A percentile compares a stretch with the other conserved stretches of the same genome.
These are phyloP conservation scores for Chlorella sp. DNA, from an alignment of 139 green algal species.

Conservation along the genomic window DNA sequence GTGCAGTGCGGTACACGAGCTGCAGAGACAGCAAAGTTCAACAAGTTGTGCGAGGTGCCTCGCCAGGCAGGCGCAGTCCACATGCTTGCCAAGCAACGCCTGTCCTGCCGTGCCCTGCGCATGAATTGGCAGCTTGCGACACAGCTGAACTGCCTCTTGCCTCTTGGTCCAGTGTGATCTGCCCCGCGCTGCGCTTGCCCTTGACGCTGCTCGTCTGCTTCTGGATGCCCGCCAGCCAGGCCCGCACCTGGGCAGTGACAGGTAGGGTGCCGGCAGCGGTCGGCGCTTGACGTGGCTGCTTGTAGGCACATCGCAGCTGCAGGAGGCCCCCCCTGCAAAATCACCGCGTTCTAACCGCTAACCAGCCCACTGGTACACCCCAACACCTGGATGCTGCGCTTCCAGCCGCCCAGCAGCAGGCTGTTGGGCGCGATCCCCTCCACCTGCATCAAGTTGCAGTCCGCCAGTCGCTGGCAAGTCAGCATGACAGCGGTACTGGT, in stretches of 20 bases:
- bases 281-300: no score
- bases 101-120: background rate
- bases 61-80: no score
- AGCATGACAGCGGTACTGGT: no score
- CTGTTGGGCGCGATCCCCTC: background rate
- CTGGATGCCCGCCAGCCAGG: background rate
- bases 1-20: no score
- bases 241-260: background rate
- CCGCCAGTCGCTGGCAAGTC: background rate
- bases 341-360: background rate
- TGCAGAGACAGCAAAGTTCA: background rate
- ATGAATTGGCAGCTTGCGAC: background rate
- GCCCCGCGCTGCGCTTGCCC: no score
- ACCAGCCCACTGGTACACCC: background rate
- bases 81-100: no score
- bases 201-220: no score
- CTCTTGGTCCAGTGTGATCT: no score
- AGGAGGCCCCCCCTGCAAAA: background rate
- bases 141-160: background rate
- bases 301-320: background rate
- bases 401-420: slow-evolving; percentile 14
- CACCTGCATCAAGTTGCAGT: background rate
- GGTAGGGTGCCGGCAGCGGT: background rate
- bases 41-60: background rate
- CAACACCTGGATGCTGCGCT: background rate